Conservation (phyloP, 2,329 filamentous ascomycete species). For the Fusarium sp. region DNA sequence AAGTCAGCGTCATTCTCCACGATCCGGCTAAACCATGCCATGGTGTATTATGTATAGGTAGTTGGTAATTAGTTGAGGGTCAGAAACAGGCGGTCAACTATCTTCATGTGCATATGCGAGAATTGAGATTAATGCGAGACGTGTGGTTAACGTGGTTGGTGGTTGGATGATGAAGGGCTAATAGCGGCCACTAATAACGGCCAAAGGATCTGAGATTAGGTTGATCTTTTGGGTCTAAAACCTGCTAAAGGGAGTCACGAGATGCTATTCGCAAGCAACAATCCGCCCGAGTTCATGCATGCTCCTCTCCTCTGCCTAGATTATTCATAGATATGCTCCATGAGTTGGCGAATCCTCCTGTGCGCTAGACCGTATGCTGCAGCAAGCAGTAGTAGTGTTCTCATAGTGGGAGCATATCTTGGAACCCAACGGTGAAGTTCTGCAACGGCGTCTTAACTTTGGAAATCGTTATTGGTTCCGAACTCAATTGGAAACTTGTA, state of each 20-base stretch:
- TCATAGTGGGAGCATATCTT: constrained; percentile 12
- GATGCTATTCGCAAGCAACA: constrained; percentile 28
- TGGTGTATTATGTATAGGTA: background rate
- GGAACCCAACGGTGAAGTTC: constrained; percentile 18
- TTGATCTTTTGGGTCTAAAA: constrained; percentile 22
- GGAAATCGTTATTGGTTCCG: constrained; percentile 22
- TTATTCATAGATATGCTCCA: background rate
- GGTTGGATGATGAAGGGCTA: background rate
- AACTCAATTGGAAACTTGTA: constrained; percentile 20
- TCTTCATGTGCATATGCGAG: background rate
- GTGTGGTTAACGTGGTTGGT: constrained; percentile 27
- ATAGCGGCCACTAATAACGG: constrained; percentile 16
- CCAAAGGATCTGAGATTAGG: constrained; percentile 10
- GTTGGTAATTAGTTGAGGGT: background rate
- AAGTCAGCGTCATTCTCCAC: constrained; percentile 20
- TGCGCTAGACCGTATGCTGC: constrained; percentile 6
- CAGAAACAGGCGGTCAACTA: constrained; percentile 32
- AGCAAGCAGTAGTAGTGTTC: constrained; percentile 11
- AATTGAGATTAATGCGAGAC: constrained; percentile 27
- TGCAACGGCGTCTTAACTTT: constrained; percentile 26
- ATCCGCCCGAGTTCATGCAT: constrained; percentile 23
- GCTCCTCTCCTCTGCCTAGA: background rate
- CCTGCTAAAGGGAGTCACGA: constrained; percentile 37
- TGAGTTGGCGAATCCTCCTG: constrained; percentile 30
- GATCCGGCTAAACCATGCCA: background rate